These are phyloP conservation scores for Colletotrichum costaricense DNA, from an alignment of 2,329 filamentous ascomycete species.

Conservation along the genomic window DNA sequence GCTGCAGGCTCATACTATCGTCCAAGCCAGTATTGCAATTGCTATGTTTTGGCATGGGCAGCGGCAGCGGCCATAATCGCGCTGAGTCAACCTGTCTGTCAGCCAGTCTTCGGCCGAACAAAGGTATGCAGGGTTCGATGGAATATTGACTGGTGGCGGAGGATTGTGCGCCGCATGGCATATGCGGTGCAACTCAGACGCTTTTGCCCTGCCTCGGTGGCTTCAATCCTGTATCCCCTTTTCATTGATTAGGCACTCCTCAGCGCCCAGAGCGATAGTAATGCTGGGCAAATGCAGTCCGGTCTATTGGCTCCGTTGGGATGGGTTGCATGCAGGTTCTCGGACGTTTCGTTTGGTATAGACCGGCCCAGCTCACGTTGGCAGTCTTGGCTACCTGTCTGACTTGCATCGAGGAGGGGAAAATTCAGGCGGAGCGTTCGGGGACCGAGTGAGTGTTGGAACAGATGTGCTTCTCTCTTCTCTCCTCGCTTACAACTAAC, in stretches of 20 bases:
- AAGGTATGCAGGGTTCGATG: conserved; percentile 23
- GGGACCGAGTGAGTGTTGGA: background rate
- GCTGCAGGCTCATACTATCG: background rate
- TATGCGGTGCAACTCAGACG: conserved; percentile 23
- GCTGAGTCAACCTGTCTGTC: background rate
- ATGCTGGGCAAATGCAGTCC: background rate
- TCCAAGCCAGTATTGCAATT: background rate
- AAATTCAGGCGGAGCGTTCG: background rate
- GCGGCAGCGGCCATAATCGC: background rate
- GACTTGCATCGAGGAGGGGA: background rate
- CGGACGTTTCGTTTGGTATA: background rate
- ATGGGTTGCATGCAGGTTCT: conserved; percentile 6
- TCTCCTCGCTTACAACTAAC: background rate
- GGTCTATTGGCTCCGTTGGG: background rate
- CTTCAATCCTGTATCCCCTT: background rate
- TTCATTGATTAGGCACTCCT: background rate
- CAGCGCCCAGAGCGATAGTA: background rate
- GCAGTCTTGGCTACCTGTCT: conserved; percentile 4
- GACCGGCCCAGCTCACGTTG: conserved; percentile 6
- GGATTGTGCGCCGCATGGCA: conserved; percentile 32
- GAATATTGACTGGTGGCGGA: conserved; percentile 28
- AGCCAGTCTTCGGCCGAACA: conserved; percentile 18
- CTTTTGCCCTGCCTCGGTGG: background rate
- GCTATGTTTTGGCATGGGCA: background rate
- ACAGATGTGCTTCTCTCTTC: background rate